Percentiles rank a stretch among this genome's conserved stretches.
phyloP scores from a whole-genome alignment of 306 rosid genomes.

The Vicia sativa region DNA sequence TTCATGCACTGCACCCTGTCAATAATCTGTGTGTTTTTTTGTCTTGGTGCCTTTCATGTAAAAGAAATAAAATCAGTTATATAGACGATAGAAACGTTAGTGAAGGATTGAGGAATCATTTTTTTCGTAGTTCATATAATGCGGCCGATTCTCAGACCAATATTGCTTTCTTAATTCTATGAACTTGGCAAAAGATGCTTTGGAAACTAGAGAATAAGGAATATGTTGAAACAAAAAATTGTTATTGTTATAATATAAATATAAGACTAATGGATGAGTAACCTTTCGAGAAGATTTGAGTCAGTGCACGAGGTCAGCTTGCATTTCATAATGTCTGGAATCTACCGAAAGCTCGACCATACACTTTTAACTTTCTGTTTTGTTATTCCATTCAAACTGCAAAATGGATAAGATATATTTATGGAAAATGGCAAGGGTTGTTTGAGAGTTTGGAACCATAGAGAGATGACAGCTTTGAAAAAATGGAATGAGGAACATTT shows the following conservation, averaged over 20 bases:
- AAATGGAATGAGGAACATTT: no score
- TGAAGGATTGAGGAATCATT: not conserved
- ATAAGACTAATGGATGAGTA: not conserved
- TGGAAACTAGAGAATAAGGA: not conserved
- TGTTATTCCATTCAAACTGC: slow-evolving; percentile 4
- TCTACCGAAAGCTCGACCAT: slow-evolving; percentile 23
- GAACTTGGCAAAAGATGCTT: slow-evolving; percentile 32
- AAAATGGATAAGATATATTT: not conserved
- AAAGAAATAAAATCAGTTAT: slow-evolving; percentile 6
- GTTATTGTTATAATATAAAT: not conserved
- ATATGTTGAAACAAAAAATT: slow-evolving; percentile 11
- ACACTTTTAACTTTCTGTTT: not conserved
- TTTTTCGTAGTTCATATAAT: not conserved
- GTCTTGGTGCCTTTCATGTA: not conserved
- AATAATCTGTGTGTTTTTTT: not conserved
- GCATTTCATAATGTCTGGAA: not conserved
- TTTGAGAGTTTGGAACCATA: no score
- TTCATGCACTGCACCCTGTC: slow-evolving; percentile 3
- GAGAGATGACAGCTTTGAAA: no score
- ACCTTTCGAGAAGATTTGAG: not conserved
- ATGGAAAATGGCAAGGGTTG: no score
- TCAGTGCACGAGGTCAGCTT: not conserved
- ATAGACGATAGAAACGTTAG: slow-evolving; percentile 1
- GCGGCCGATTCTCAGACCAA: slow-evolving; percentile 8
- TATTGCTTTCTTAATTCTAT: slow-evolving; percentile 14